Conservation (phyloP, 1,284 basidiomycete species). For the Melampsora larici-populina region DNA sequence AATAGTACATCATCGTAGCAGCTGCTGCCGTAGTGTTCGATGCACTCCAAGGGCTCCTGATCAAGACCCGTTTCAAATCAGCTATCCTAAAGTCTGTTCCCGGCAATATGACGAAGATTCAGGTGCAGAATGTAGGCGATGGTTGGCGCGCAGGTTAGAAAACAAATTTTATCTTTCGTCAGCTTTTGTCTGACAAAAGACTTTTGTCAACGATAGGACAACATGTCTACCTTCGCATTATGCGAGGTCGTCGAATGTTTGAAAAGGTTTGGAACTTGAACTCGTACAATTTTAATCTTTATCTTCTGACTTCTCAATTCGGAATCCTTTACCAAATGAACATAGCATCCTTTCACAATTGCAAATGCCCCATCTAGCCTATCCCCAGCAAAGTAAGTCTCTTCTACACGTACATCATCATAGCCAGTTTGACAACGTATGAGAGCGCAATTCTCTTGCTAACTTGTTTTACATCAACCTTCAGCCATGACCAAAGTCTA, state of each 20-base stretch:
- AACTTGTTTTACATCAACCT: not conserved
- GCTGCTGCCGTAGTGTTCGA: not conserved
- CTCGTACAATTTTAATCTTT: not conserved
- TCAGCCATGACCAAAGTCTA: not conserved
- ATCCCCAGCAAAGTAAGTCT: conserved; percentile 17
- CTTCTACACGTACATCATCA: not conserved
- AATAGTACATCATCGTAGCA: not conserved
- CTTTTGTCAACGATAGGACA: not conserved
- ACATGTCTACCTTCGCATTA: conserved; percentile 21
- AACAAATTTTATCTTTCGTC: not conserved
- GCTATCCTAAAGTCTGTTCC: conserved; percentile 1
- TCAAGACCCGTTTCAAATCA: not conserved
- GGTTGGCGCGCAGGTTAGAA: conserved; percentile 25
- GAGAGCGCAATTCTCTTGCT: not conserved
- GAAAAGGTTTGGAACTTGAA: conserved; percentile 7
- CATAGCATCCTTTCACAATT: conserved; percentile 35
- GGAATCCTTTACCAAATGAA: not conserved
- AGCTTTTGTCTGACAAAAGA: not conserved
- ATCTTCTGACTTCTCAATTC: not conserved
- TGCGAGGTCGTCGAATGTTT: conserved; percentile 11
- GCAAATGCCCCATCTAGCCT: conserved; percentile 11
- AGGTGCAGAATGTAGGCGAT: conserved; percentile 20
- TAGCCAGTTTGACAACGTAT: no score
- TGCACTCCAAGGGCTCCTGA: not conserved
- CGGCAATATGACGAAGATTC: conserved; percentile 19